Conservation (phyloP, 148 eudicot genomes). For the Nyssa sinensis region DNA sequence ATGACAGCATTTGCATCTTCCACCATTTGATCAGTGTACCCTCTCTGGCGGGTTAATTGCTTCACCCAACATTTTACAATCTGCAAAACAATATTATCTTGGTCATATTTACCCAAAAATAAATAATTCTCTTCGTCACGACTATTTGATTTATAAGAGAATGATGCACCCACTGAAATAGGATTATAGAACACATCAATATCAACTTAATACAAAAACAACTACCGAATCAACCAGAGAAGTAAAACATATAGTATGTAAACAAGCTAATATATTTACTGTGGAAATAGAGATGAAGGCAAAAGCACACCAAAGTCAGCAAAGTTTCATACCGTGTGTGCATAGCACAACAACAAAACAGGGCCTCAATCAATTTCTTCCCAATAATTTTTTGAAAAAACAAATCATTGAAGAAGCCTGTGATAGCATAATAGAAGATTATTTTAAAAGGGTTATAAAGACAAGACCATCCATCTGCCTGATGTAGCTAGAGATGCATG, state of each 20-base stretch:
- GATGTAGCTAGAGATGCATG: neutral
- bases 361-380: no score
- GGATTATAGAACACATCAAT: neutral
- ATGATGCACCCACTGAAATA: neutral
- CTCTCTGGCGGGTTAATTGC: conserved; percentile 42
- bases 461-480: neutral
- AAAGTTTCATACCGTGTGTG: neutral
- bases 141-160: conserved; percentile 5
- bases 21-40: conserved; percentile 46
- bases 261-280: neutral
- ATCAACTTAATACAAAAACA: neutral
- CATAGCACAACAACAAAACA: neutral
- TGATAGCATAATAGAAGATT: neutral
- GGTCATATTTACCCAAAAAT: no score
- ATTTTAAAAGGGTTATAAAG: neutral
- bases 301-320: neutral
- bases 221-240: neutral
- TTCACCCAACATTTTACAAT: conserved; percentile 46
- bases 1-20: conserved; percentile 48
- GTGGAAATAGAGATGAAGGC: neutral
- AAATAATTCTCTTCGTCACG: neutral
- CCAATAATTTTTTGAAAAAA: neutral
- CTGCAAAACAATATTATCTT: conserved; percentile 14
- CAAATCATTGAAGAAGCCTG: neutral
- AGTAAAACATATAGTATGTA: neutral